Conservation (phyloP, 257 asterid species). For the Handroanthus guayacan region DNA sequence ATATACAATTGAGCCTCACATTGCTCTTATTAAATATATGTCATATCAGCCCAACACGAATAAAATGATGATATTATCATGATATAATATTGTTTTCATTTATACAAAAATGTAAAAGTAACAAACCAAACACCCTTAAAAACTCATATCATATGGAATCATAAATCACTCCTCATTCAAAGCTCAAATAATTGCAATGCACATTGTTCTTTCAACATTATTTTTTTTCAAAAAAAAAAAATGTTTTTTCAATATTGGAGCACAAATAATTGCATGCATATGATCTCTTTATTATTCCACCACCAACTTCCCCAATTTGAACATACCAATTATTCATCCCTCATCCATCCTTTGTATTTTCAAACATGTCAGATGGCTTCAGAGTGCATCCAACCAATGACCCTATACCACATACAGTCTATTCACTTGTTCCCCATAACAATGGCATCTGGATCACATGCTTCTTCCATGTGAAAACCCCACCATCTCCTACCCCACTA, state of each 20-base stretch:
- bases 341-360: neutral
- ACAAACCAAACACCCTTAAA: too few species aligned
- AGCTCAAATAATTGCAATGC: too few species aligned
- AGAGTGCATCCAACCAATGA: conserved; percentile 34
- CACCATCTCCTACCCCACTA: neutral
- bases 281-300: neutral
- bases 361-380: conserved; percentile 39
- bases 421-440: conserved; percentile 54
- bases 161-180: too few species aligned
- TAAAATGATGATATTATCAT: too few species aligned
- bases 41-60: too few species aligned
- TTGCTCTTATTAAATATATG: too few species aligned
- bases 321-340: conserved; percentile 32
- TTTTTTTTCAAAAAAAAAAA: too few species aligned
- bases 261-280: conserved; percentile 21
- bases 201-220: too few species aligned
- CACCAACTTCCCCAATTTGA: conserved; percentile 7
- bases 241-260: neutral
- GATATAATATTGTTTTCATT: too few species aligned
- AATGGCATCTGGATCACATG: conserved; percentile 59
- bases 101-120: too few species aligned
- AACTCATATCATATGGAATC: too few species aligned
- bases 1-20: too few species aligned
- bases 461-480: conserved; percentile 39
- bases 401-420: conserved; percentile 30